Evolutionary conservation across 257 asterid genomes (phyloP).

Genomic region (Petrea volubilis): DNA sequence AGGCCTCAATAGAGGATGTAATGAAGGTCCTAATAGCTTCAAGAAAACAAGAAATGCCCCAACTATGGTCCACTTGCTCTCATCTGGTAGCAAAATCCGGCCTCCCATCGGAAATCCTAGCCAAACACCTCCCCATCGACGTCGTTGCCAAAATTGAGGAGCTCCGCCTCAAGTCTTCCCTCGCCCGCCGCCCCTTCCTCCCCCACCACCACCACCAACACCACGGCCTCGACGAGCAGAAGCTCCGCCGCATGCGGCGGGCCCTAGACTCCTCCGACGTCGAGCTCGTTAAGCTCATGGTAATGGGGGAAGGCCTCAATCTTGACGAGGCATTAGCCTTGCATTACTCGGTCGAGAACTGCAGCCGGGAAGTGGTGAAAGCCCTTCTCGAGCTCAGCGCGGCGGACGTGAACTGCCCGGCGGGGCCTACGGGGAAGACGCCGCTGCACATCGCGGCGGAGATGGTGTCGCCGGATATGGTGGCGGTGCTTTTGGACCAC

Average conservation of each 20-base stretch:
- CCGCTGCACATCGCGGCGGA: conserved; percentile 91
- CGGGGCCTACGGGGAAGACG: conserved; percentile 83
- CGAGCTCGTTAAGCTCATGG: conserved; percentile 96
- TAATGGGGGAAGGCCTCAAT: conserved; percentile 96
- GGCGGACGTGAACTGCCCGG: conserved; percentile 88
- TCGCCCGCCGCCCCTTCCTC: conserved; percentile 60
- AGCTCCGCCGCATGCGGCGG: conserved; percentile 82
- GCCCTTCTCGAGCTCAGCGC: conserved; percentile 92
- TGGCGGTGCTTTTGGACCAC: conserved; percentile 90
- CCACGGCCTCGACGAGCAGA: conserved; percentile 81
- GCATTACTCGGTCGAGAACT: conserved; percentile 83
- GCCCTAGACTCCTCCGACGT: conserved; percentile 95
- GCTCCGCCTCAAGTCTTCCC: conserved; percentile 78
- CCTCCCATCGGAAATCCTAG: conserved; percentile 79
- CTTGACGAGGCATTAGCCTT: conserved; percentile 84
- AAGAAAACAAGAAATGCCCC: conserved; percentile 89
- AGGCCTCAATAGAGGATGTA: conserved; percentile 91
- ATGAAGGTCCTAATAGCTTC: conserved; percentile 92
- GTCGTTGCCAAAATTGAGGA: conserved; percentile 87
- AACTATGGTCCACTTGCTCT: conserved; percentile 86
- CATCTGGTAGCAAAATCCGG: conserved; percentile 90
- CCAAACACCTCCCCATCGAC: conserved; percentile 87
- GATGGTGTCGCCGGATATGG: conserved; percentile 99
- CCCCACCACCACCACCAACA: conserved; percentile 63
- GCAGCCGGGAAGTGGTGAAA: conserved; percentile 87